Evolutionary conservation across 306 rosid species (phyloP).

Genomic region (Vigna trinervia): DNA sequence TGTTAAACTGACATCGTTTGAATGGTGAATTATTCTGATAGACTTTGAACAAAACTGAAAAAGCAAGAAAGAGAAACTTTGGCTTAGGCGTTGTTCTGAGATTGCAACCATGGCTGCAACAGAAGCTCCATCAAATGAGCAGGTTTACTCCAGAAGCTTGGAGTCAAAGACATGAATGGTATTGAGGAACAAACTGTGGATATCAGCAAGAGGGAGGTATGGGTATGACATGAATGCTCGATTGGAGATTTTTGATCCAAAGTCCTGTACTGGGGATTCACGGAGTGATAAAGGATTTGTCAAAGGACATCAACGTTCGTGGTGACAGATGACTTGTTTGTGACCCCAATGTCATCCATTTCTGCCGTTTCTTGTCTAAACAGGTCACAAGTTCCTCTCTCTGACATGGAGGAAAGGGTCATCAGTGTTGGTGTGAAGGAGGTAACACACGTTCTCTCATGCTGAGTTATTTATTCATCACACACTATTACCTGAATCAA

Average conservation of each 20-base stretch:
- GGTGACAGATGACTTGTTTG: conserved; percentile 47
- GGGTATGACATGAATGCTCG: too few species aligned
- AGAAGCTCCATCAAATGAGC: not conserved
- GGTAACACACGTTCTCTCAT: not conserved
- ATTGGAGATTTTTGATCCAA: too few species aligned
- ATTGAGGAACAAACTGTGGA: too few species aligned
- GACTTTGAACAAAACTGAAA: too few species aligned
- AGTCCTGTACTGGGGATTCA: too few species aligned
- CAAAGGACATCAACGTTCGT: not conserved
- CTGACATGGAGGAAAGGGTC: not conserved
- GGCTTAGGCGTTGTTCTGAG: not conserved
- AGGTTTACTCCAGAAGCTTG: not conserved
- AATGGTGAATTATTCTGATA: too few species aligned
- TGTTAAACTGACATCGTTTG: too few species aligned
- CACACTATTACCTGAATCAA: not conserved
- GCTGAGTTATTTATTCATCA: not conserved
- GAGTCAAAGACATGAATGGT: too few species aligned
- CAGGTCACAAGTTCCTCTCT: not conserved
- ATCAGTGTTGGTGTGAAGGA: not conserved
- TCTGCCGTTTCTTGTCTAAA: not conserved
- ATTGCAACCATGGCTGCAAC: not conserved
- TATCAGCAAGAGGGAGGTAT: too few species aligned
- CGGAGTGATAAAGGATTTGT: too few species aligned
- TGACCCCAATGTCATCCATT: conserved; percentile 4
- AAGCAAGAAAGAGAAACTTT: too few species aligned